A percentile compares a stretch with the other conserved stretches of the same genome.
phyloP scores from a whole-genome alignment of 2,329 filamentous ascomycete genomes.

The Pseudocercospora crystallina region DNA sequence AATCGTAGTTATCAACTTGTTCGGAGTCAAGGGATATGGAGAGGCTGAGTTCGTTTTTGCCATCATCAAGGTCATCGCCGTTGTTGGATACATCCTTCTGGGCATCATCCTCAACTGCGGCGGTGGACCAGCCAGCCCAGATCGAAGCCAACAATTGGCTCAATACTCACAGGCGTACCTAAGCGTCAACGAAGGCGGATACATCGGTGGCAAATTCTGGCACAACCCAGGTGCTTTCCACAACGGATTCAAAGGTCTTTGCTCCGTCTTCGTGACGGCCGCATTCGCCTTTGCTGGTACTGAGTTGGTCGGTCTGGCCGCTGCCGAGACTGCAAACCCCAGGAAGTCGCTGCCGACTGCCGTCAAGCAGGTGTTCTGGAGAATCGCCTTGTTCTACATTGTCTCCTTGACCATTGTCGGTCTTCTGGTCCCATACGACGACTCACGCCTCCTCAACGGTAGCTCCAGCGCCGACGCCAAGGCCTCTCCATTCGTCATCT shows the following conservation, averaged over 20 bases:
- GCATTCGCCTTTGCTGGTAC: slow-evolving; percentile 64
- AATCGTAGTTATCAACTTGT: slow-evolving; percentile 34
- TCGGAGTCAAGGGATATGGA: slow-evolving; percentile 37
- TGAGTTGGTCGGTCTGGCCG: slow-evolving; percentile 61
- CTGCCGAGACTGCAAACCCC: slow-evolving; percentile 55
- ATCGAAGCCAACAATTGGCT: background rate
- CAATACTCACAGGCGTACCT: slow-evolving; percentile 11
- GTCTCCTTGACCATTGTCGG: slow-evolving; percentile 36
- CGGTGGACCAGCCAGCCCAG: slow-evolving; percentile 49
- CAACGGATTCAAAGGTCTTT: slow-evolving; percentile 65
- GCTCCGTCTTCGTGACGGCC: slow-evolving; percentile 63
- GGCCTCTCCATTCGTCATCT: slow-evolving; percentile 65
- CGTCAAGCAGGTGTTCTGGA: slow-evolving; percentile 39
- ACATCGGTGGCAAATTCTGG: slow-evolving; percentile 60
- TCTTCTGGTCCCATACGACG: slow-evolving; percentile 34
- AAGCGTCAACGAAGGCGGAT: slow-evolving; percentile 47
- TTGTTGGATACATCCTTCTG: slow-evolving; percentile 64
- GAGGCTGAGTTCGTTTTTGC: slow-evolving; percentile 38
- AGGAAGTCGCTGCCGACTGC: slow-evolving; percentile 43
- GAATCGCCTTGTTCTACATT: slow-evolving; percentile 37
- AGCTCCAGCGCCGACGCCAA: slow-evolving; percentile 39
- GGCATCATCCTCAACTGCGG: slow-evolving; percentile 61
- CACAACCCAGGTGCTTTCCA: slow-evolving; percentile 39
- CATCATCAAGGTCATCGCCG: slow-evolving; percentile 44
- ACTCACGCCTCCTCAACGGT: slow-evolving; percentile 37